These are phyloP conservation scores for Gossypium raimondii DNA, from an alignment of 345 rosid species.

Conservation along the genomic window DNA sequence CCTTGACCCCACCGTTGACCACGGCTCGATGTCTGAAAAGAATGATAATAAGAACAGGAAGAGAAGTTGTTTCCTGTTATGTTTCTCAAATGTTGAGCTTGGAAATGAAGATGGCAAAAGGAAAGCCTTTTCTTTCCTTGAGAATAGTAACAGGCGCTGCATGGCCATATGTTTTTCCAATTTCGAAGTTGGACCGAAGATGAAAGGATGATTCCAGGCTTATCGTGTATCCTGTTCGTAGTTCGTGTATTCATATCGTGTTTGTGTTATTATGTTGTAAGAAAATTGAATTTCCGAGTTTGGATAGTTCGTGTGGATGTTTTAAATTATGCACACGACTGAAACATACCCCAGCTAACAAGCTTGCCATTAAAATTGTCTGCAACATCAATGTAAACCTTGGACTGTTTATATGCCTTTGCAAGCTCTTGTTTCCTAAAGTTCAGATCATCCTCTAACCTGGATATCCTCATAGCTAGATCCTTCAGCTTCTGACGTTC, in stretches of 20 bases:
- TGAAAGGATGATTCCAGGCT: background rate
- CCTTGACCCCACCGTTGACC: background rate
- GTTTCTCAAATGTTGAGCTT: background rate
- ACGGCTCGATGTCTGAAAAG: background rate
- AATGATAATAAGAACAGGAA: background rate
- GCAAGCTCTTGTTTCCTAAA: background rate
- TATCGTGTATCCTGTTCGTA: background rate
- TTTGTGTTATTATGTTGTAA: background rate
- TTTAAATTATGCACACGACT: too few species aligned
- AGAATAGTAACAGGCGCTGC: background rate
- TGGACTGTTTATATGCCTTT: background rate
- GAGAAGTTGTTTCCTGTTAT: conserved; percentile 6
- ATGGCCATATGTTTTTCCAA: background rate
- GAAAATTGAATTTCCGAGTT: too few species aligned
- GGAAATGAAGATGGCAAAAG: background rate
- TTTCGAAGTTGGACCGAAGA: background rate
- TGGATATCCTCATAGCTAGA: background rate
- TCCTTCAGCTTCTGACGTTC: background rate
- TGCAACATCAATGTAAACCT: background rate
- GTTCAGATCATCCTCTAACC: background rate
- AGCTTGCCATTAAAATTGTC: background rate
- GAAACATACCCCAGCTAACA: too few species aligned
- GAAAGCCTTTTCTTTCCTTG: background rate
- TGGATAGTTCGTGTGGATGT: too few species aligned
- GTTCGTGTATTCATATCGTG: background rate